Conservation (phyloP, 108 stramenopile genomes). For the Nannochloropsis gaditana region DNA sequence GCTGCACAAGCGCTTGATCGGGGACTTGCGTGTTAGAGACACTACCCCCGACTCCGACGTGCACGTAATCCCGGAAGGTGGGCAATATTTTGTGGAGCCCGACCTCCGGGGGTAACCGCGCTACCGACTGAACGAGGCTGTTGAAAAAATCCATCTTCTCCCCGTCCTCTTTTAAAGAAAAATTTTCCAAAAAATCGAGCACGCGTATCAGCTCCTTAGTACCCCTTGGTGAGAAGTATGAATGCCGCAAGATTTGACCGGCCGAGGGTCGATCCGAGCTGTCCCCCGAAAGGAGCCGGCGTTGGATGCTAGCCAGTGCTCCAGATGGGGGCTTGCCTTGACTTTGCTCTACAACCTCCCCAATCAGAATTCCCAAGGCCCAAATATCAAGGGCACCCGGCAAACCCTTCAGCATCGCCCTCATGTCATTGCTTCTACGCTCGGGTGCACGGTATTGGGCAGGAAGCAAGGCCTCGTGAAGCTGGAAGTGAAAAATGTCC, state of each 20-base stretch:
- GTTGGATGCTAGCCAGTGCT: not conserved
- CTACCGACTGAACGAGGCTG: not conserved
- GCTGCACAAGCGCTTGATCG: not conserved
- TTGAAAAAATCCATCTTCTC: conserved; percentile 13
- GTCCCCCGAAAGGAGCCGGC: not conserved
- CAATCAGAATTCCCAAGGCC: conserved; percentile 5
- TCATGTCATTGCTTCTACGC: not conserved
- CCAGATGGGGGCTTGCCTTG: not conserved
- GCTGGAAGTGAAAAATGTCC: conserved; percentile 8
- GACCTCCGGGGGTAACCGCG: conserved; percentile 2
- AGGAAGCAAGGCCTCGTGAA: conserved; percentile 12
- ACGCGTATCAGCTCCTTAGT: not conserved
- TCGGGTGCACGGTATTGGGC: not conserved
- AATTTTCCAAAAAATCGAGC: not conserved
- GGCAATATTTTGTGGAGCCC: conserved; percentile 5
- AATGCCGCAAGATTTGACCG: not conserved
- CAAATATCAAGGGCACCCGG: conserved; percentile 15
- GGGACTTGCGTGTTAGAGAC: not conserved
- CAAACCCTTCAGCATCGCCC: not conserved
- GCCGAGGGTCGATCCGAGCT: not conserved
- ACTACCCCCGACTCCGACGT: not conserved
- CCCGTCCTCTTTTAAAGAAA: not conserved
- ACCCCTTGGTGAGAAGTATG: not conserved
- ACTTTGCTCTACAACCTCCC: not conserved
- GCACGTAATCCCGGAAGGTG: not conserved